These are phyloP conservation scores for Cephaloascus fragrans DNA, from an alignment of 805 yeast genomes.

Conservation along the genomic window DNA sequence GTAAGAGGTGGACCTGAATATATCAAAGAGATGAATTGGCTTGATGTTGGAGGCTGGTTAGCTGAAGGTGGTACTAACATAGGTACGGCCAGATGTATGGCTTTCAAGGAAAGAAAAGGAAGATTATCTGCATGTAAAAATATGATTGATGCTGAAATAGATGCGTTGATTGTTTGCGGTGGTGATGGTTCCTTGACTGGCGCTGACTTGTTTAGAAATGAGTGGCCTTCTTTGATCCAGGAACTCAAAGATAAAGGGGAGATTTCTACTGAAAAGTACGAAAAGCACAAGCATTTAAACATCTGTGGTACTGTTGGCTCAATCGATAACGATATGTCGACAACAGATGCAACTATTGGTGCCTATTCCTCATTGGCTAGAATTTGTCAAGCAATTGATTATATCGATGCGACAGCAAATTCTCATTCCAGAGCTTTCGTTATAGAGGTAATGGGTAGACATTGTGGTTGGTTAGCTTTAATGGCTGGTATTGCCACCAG, in stretches of 20 bases:
- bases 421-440: constrained; percentile 80
- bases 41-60: constrained; percentile 63
- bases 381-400: constrained; percentile 67
- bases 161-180: constrained; percentile 72
- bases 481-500: constrained; percentile 76
- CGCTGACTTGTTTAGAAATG: constrained; percentile 66
- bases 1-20: constrained; percentile 52
- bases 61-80: constrained; percentile 68
- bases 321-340: constrained; percentile 80
- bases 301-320: constrained; percentile 75
- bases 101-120: constrained; percentile 58
- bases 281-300: constrained; percentile 44
- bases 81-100: constrained; percentile 70
- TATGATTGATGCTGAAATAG: constrained; percentile 62
- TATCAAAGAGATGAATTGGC: constrained; percentile 60
- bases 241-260: constrained; percentile 39
- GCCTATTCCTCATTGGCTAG: constrained; percentile 71
- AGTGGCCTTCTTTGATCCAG: constrained; percentile 64
- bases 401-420: constrained; percentile 75
- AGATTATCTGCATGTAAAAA: constrained; percentile 55
- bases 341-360: constrained; percentile 78
- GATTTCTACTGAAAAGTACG: constrained; percentile 36
- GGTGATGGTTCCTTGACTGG: constrained; percentile 83
- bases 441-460: constrained; percentile 84
- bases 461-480: constrained; percentile 81